Evolutionary conservation across 1,284 basidiomycete genomes (phyloP).

Genomic region (Ganoderma resinaceum): DNA sequence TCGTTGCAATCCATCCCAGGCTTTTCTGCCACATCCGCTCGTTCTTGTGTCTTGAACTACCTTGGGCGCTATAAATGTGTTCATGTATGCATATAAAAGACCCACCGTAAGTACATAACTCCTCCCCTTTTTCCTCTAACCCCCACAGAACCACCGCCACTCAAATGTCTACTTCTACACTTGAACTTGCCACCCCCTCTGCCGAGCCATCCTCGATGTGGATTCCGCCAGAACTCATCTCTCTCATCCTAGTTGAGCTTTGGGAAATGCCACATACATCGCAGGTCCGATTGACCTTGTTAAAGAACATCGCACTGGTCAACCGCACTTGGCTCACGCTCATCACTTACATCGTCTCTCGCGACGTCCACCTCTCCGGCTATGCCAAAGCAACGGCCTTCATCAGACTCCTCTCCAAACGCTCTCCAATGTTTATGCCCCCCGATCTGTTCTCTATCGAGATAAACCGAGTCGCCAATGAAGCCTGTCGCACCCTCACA

Average conservation of each 20-base stretch:
- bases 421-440: constrained; percentile 17
- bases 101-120: too few species aligned
- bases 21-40: too few species aligned
- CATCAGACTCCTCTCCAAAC: constrained; percentile 35
- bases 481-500: constrained; percentile 38
- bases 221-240: constrained; percentile 46
- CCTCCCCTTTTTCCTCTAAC: too few species aligned
- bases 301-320: constrained; percentile 41
- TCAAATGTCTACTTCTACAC: not conserved
- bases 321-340: constrained; percentile 40
- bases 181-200: not conserved
- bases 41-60: too few species aligned
- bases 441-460: constrained; percentile 24
- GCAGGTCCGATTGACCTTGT: constrained; percentile 41
- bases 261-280: constrained; percentile 42
- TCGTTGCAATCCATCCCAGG: too few species aligned
- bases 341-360: constrained; percentile 40
- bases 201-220: constrained; percentile 14
- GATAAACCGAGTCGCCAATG: constrained; percentile 31
- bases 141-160: too few species aligned
- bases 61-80: too few species aligned
- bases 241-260: constrained; percentile 41
- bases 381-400: constrained; percentile 36
- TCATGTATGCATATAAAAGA: too few species aligned
- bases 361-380: constrained; percentile 43